Percentiles rank a stretch among this genome's conserved stretches.
Evolutionary conservation across 2,329 filamentous ascomycete genomes (phyloP).

Genomic region (Botryotinia calthae): DNA sequence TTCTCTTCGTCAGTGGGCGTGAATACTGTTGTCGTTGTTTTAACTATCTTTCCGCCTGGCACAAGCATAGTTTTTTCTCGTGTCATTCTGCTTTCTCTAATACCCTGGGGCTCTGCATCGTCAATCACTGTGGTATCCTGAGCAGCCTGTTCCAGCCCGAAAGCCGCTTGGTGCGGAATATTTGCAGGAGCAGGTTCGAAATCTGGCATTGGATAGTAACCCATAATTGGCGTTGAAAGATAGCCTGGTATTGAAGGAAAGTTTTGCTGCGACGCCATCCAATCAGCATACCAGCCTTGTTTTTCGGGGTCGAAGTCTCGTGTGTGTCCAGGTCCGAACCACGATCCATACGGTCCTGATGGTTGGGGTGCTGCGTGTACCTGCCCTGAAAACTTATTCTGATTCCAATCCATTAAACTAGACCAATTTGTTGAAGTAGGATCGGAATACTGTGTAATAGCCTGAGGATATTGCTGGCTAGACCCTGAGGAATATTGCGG

Average conservation of each 20-base stretch:
- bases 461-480: neutral
- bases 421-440: neutral
- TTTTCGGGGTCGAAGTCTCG: neutral
- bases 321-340: neutral
- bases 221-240: neutral
- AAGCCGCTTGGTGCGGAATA: neutral
- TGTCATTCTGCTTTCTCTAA: slow-evolving; percentile 20
- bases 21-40: slow-evolving; percentile 9
- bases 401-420: neutral
- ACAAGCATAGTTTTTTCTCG: slow-evolving; percentile 17
- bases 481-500: neutral
- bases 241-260: neutral
- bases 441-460: neutral
- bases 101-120: neutral
- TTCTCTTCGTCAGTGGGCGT: slow-evolving; percentile 4
- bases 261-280: slow-evolving; percentile 1
- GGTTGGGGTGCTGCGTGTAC: neutral
- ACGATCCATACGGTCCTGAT: neutral
- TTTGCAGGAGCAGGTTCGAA: neutral
- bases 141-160: neutral
- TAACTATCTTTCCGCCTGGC: slow-evolving; percentile 8
- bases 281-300: neutral
- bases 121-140: neutral
- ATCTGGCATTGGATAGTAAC: neutral
- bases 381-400: neutral